Percentiles rank a stretch among this genome's conserved stretches.
Evolutionary conservation across 257 asterid species (phyloP).

Genomic region (Sherardia arvensis): DNA sequence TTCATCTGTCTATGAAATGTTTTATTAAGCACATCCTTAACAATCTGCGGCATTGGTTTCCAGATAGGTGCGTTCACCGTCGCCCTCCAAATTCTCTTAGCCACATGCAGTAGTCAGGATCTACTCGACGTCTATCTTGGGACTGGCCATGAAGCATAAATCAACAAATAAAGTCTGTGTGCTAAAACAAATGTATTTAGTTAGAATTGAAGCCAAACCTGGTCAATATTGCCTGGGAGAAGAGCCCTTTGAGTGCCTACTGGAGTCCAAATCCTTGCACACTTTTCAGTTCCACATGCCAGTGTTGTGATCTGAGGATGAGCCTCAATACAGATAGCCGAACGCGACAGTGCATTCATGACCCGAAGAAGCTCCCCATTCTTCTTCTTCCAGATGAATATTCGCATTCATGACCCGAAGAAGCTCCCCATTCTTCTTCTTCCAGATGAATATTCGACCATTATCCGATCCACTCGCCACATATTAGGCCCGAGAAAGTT

Average conservation of each 20-base stretch:
- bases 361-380: too few relatives aligned
- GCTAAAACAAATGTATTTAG: neutral
- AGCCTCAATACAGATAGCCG: constrained; percentile 77
- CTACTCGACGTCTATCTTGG: too few relatives aligned
- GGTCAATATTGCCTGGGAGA: constrained; percentile 57
- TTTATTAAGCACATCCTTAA: neutral
- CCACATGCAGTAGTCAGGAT: too few relatives aligned
- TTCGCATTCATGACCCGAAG: too few relatives aligned
- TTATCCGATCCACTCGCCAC: constrained; percentile 90
- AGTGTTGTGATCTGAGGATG: constrained; percentile 74
- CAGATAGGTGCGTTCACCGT: too few relatives aligned
- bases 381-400: too few relatives aligned
- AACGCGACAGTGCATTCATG: constrained; percentile 66
- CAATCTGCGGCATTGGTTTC: too few relatives aligned
- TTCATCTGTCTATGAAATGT: too few relatives aligned
- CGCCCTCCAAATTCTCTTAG: too few relatives aligned
- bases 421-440: constrained; percentile 68
- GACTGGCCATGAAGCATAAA: constrained; percentile 30
- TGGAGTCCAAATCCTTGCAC: constrained; percentile 77
- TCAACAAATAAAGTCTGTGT: constrained; percentile 18
- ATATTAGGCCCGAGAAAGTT: constrained; percentile 84
- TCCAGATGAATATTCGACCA: constrained; percentile 94
- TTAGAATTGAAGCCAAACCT: constrained; percentile 42
- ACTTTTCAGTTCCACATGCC: constrained; percentile 82
- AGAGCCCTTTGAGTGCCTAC: constrained; percentile 57